Conservation (phyloP, 768 basidiomycete genomes). For the Mycena chlorophos region DNA sequence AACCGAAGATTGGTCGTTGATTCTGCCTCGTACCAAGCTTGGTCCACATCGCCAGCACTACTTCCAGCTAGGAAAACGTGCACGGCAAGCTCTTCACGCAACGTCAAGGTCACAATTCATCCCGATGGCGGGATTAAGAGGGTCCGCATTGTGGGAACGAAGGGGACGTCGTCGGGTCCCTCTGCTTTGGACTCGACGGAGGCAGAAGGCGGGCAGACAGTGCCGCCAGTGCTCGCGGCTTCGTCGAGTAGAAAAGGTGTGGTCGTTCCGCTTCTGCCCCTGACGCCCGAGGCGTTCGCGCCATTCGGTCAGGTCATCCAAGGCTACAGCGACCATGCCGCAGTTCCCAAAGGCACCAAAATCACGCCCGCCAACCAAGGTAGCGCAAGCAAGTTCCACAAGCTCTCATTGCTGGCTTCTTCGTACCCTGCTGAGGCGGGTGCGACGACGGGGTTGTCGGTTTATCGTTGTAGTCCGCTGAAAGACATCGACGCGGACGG, state of each 20-base stretch:
- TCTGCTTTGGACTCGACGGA: conserved; percentile 1
- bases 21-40: conserved; percentile 77
- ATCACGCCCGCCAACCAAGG: conserved; percentile 86
- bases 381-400: conserved; percentile 91
- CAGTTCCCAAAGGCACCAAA: conserved; percentile 66
- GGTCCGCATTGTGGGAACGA: conserved; percentile 76
- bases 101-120: conserved; percentile 81
- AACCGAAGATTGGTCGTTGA: conserved; percentile 64
- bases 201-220: neutral
- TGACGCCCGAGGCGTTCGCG: conserved; percentile 85
- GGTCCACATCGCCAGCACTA: conserved; percentile 89
- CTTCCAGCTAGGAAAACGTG: conserved; percentile 77
- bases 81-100: conserved; percentile 68
- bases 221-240: neutral
- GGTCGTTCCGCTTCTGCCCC: conserved; percentile 56
- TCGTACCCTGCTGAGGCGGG: conserved; percentile 60
- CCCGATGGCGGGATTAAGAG: conserved; percentile 97
- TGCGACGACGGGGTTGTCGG: conserved; percentile 72
- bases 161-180: conserved; percentile 6
- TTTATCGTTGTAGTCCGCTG: conserved; percentile 75
- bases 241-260: conserved; percentile 6
- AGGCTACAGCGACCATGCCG: conserved; percentile 68
- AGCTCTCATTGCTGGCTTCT: conserved; percentile 69
- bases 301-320: conserved; percentile 92
- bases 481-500: conserved; percentile 48